phyloP scores from a whole-genome alignment of 2,329 filamentous ascomycete genomes.

The Pleurostoma richardsiae region DNA sequence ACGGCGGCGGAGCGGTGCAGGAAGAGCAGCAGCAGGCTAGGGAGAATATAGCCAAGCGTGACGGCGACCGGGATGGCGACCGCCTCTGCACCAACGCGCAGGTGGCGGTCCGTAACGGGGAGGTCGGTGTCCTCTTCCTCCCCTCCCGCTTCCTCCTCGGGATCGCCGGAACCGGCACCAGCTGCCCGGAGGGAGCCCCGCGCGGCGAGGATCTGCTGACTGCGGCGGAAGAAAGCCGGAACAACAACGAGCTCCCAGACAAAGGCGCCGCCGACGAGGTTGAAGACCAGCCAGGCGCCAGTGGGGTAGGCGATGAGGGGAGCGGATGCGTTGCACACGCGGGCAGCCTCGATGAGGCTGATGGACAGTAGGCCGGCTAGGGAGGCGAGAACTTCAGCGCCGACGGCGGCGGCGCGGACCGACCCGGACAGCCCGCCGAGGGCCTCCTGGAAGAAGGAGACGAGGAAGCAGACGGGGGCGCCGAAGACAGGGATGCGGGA shows the following conservation, averaged over 20 bases:
- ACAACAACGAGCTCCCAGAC: slow-evolving; percentile 44
- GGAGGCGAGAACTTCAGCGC: slow-evolving; percentile 37
- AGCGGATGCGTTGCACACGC: slow-evolving; percentile 28
- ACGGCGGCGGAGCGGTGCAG: slow-evolving; percentile 23
- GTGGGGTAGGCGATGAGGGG: slow-evolving; percentile 27
- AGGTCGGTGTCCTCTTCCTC: slow-evolving; percentile 19
- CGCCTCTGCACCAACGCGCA: slow-evolving; percentile 43
- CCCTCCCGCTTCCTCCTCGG: not conserved
- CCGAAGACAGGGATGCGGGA: slow-evolving; percentile 39
- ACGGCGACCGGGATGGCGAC: slow-evolving; percentile 50
- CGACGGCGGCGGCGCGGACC: slow-evolving; percentile 30
- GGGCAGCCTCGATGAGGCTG: slow-evolving; percentile 42
- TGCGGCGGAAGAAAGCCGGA: slow-evolving; percentile 40
- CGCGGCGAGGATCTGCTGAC: slow-evolving; percentile 27
- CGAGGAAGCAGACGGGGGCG: slow-evolving; percentile 41
- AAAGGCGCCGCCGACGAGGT: slow-evolving; percentile 48
- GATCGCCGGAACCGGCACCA: not conserved
- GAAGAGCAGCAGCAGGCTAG: slow-evolving; percentile 41
- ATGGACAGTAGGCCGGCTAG: slow-evolving; percentile 43
- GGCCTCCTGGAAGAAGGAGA: slow-evolving; percentile 43
- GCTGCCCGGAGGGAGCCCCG: slow-evolving; percentile 9
- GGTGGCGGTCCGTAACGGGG: slow-evolving; percentile 26
- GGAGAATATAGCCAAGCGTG: slow-evolving; percentile 39
- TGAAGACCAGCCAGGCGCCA: slow-evolving; percentile 39
- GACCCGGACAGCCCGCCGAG: slow-evolving; percentile 21